Conservation (phyloP, 192 early-diverging fungal species). For the Thoreauomyces humboldtii region DNA sequence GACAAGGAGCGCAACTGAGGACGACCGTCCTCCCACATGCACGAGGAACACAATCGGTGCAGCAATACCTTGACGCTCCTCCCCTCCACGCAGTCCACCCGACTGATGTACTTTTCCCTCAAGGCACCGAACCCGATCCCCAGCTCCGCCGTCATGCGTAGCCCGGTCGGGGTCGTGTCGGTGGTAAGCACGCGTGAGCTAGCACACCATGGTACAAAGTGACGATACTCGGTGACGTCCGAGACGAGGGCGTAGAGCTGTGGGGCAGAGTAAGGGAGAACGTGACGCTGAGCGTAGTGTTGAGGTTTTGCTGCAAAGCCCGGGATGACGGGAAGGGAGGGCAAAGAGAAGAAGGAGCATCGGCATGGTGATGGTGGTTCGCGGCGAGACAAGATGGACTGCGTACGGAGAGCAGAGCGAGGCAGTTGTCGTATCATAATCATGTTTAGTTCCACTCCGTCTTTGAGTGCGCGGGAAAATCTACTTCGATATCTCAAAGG, state of each 20-base stretch:
- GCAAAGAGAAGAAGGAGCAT: constrained; percentile 5
- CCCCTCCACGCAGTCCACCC: constrained; percentile 65
- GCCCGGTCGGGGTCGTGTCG: constrained; percentile 1
- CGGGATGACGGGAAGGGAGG: not conserved
- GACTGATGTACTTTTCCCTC: constrained; percentile 75
- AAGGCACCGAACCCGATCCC: constrained; percentile 77
- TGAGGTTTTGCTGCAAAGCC: not conserved
- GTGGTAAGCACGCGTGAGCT: constrained; percentile 53
- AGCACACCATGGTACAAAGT: constrained; percentile 83
- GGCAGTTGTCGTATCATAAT: too few species aligned
- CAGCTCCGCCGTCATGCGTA: constrained; percentile 69
- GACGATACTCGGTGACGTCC: constrained; percentile 75
- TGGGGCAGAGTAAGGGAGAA: constrained; percentile 64
- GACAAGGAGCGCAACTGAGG: too few species aligned
- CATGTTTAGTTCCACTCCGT: too few species aligned
- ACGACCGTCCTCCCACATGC: too few species aligned
- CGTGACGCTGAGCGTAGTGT: constrained; percentile 8
- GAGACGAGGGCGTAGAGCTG: constrained; percentile 81
- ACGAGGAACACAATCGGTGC: too few species aligned
- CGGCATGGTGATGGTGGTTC: not conserved
- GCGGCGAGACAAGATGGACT: too few species aligned
- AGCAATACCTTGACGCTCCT: constrained; percentile 64
- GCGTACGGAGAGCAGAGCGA: too few species aligned
- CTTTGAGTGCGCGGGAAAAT: too few species aligned
- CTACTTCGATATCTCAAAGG: too few species aligned